These are phyloP conservation scores for Ustilago hordei DNA, from an alignment of 1,284 basidiomycete species.

Conservation along the genomic window DNA sequence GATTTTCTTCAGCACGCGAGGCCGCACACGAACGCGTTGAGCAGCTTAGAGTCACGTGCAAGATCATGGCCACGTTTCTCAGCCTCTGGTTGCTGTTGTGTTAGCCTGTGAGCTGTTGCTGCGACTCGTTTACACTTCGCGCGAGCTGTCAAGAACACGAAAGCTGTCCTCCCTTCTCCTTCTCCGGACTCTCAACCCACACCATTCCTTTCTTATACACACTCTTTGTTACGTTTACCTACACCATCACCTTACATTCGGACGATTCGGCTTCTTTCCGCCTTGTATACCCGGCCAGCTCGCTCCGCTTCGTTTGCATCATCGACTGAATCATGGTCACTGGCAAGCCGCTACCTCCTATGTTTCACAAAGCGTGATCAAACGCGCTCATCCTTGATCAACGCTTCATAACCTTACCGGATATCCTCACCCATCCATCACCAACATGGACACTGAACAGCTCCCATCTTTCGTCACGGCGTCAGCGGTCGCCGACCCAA, in stretches of 20 bases:
- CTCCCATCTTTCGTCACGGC: conserved; percentile 26
- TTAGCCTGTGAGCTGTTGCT: neutral
- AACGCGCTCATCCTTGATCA: neutral
- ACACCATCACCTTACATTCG: neutral
- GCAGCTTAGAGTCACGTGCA: conserved; percentile 14
- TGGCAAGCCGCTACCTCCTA: neutral
- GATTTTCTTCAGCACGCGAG: neutral
- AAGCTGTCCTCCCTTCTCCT: neutral
- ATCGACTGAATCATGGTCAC: neutral
- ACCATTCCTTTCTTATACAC: neutral
- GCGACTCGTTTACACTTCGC: conserved; percentile 6
- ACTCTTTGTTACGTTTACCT: conserved; percentile 12
- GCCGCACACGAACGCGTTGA: conserved; percentile 22
- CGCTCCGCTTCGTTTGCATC: neutral
- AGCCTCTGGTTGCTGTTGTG: neutral
- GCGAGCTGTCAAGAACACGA: conserved; percentile 12
- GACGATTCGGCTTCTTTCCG: neutral
- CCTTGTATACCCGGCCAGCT: conserved; percentile 14
- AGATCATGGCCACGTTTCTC: neutral
- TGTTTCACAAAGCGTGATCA: neutral
- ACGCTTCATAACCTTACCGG: neutral
- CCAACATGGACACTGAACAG: conserved; percentile 29
- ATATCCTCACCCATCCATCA: neutral
- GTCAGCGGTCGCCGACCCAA: conserved; percentile 13
- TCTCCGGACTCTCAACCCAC: neutral